Evolutionary conservation across 164 flowering plant genomes (phyloP), one percentile per base, ranked within the genome.

Genomic region (Piper betle): DNA sequence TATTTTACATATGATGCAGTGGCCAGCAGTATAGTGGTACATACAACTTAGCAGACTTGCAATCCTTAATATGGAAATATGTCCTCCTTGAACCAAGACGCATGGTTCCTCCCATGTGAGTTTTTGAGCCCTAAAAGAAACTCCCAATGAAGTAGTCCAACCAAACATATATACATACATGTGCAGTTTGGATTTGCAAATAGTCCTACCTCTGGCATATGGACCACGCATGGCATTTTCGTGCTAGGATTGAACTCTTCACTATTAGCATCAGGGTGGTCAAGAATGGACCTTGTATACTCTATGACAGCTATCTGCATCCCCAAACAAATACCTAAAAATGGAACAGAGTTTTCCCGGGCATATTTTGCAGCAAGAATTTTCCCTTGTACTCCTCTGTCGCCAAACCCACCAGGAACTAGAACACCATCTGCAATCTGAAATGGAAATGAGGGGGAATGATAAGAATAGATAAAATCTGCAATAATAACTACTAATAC

Each of bases 321-420:
- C 40, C 99, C 99, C 52, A 94, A 73, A 70, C 99, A 94, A 58
- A 94, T 91, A 50, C 99, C 99, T 20, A 94, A 81, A 67, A 64
- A 94, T 4, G 99, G 99, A 52, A 86, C 70, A 50, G 62, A 75
- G 55, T 84, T 82, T 65, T 86, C 96, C 57, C 99, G 87, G 40
- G 99, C 97, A 80, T 87, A 85, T 61, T 83, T 83, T 58, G 97
- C 89, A 13, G 97, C 99, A 64, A 88, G 81, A 67, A 91, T 94
- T 78, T 94, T 94, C 41, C 99, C 99, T 78, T 91, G 79, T 42
- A 94, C 99, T 37, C 99, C 99, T 69, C 99, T 72, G 75, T 94
- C 97, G 56, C 97, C 99, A 79, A 94, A 94, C 1, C 99, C 99
- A 66, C 99, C 97, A 17, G 97, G 99, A 64, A 94, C 99, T 59